phyloP scores from a whole-genome alignment of 116 monocot genomes.

The Cymodocea nodosa region DNA sequence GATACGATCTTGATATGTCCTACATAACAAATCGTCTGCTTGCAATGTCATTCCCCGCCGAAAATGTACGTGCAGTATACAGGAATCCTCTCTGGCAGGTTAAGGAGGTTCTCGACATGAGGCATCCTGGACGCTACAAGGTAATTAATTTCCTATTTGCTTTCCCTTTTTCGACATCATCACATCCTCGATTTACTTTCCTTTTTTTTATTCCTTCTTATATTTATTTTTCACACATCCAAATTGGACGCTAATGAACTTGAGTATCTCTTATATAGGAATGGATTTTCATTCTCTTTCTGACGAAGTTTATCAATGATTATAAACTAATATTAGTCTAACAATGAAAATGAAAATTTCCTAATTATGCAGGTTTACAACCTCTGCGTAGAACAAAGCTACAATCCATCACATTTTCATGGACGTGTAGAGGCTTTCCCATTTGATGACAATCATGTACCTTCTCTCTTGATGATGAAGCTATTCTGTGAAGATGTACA shows the following conservation, averaged over 20 bases:
- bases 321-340: neutral
- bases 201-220: neutral
- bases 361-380: constrained; percentile 34
- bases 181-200: neutral
- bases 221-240: neutral
- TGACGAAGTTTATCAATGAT: neutral
- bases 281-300: too few species aligned
- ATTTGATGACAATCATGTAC: constrained; percentile 56
- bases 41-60: constrained; percentile 51
- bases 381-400: constrained; percentile 36
- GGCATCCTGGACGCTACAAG: constrained; percentile 41
- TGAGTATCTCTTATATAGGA: too few species aligned
- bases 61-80: constrained; percentile 37
- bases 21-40: constrained; percentile 40
- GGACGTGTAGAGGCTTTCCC: constrained; percentile 41
- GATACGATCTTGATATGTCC: constrained; percentile 54
- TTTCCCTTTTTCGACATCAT: neutral
- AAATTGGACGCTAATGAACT: too few species aligned
- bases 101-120: constrained; percentile 37
- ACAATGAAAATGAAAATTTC: neutral
- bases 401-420: constrained; percentile 47
- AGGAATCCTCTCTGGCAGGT: constrained; percentile 60
- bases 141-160: constrained; percentile 16
- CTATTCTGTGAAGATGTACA: constrained; percentile 39
- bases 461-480: constrained; percentile 36